phyloP scores from a whole-genome alignment of 805 yeast species.

The Candida gorgasii region DNA sequence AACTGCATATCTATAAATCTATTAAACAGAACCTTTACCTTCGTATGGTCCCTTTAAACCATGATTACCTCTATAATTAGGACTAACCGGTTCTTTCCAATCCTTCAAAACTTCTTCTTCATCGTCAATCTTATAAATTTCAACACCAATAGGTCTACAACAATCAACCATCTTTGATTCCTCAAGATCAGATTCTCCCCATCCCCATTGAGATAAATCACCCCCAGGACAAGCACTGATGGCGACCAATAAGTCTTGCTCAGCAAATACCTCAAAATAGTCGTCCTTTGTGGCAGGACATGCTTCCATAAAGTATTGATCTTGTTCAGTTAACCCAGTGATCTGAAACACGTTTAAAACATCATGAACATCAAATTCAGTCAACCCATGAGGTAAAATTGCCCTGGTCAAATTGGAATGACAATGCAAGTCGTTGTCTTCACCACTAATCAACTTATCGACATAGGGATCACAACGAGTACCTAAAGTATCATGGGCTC shows the following conservation, averaged over 20 bases:
- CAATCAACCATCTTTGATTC: slow-evolving; percentile 57
- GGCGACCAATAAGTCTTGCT: slow-evolving; percentile 62
- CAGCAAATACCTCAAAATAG: slow-evolving; percentile 68
- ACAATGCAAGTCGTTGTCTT: slow-evolving; percentile 66
- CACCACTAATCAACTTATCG: slow-evolving; percentile 62
- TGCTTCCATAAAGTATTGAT: slow-evolving; percentile 70
- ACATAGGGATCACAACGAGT: slow-evolving; percentile 73
- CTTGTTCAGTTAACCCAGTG: slow-evolving; percentile 64
- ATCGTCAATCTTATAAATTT: slow-evolving; percentile 57
- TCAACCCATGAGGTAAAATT: slow-evolving; percentile 58
- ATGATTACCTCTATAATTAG: slow-evolving; percentile 57
- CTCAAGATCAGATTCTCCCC: slow-evolving; percentile 60
- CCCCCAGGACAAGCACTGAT: slow-evolving; percentile 73
- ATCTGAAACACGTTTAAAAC: slow-evolving; percentile 70
- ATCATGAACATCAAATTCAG: slow-evolving; percentile 68
- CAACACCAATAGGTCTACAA: slow-evolving; percentile 64
- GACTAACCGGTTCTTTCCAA: slow-evolving; percentile 55
- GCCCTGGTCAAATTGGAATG: slow-evolving; percentile 65
- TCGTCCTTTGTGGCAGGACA: slow-evolving; percentile 62
- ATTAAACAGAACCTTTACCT: neutral
- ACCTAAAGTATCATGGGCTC: slow-evolving; percentile 65
- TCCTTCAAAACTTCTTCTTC: slow-evolving; percentile 41
- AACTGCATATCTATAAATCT: neutral
- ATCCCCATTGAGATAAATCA: slow-evolving; percentile 66
- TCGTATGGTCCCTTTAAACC: slow-evolving; percentile 35